Evolutionary conservation across 2,329 filamentous ascomycete genomes (phyloP).

Genomic region (Ophiobolus disseminans): DNA sequence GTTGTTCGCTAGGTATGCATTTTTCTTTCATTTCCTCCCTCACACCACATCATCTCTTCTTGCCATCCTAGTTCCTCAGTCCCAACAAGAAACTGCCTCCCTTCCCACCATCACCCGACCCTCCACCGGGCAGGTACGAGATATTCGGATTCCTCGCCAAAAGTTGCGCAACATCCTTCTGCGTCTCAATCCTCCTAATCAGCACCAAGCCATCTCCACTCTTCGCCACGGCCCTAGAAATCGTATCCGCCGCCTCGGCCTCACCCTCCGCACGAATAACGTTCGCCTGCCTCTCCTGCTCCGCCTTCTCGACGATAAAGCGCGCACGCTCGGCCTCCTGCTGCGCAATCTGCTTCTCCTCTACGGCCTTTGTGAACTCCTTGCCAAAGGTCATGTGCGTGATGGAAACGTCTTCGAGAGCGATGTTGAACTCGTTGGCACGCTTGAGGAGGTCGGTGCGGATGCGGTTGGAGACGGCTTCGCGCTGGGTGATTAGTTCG

Average conservation of each 20-base stretch:
- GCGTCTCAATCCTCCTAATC: conserved; percentile 97
- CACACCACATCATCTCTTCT: conserved; percentile 2
- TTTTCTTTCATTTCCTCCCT: conserved; percentile 11
- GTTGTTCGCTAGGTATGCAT: conserved; percentile 34
- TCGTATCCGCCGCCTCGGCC: conserved; percentile 94
- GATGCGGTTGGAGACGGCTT: conserved; percentile 95
- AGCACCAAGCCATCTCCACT: conserved; percentile 90
- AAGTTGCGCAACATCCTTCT: conserved; percentile 92
- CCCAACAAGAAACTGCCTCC: conserved; percentile 71
- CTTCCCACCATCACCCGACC: conserved; percentile 63
- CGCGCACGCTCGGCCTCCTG: conserved; percentile 96
- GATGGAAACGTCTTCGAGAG: conserved; percentile 97
- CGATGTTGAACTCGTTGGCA: conserved; percentile 97
- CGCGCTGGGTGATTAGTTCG: conserved; percentile 91
- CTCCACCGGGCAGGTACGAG: conserved; percentile 84
- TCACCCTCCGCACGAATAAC: conserved; percentile 98
- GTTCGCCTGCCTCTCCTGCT: conserved; percentile 98
- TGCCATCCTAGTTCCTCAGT: conserved; percentile 57
- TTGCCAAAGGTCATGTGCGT: conserved; percentile 99
- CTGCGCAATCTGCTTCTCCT: conserved; percentile 99
- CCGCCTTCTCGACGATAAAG: conserved; percentile 98
- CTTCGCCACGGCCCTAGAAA: conserved; percentile 92
- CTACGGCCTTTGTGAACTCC: conserved; percentile 97
- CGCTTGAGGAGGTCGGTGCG: conserved; percentile 89
- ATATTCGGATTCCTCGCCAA: conserved; percentile 92